Evolutionary conservation across 441 rosid genomes (phyloP), one percentile per base, ranked within the genome.

Genomic region (Eruca vesicaria): DNA sequence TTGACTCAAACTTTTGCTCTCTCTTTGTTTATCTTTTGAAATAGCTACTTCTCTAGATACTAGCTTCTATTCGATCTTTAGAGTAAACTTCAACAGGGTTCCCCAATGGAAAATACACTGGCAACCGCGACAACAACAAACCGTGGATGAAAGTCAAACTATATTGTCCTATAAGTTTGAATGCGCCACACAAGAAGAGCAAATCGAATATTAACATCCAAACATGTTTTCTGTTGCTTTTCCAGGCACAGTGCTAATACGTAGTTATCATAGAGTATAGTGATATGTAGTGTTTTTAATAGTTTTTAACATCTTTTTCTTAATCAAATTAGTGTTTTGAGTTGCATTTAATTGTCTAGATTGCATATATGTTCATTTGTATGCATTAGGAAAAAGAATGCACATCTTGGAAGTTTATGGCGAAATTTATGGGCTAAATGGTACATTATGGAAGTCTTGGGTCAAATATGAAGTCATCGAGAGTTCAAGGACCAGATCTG

Each of bases 11-110:
- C 0, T 48, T 18, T 0, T 57, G 52, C 31, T 35, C 29, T 32
- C 14, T 23, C 15, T 8, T 4, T 48, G 2, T 16, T 2, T 20
- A n/a, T n/a, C n/a, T 92, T 58, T 80, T 74, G 43, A 94, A 76
- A 64, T 88, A 89, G 64, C 86, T 76, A 66, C 91, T 85, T 29
- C 98, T 94, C 96, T 94, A 92, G 61, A 92, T 89, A 72, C 87
- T 89, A 69, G 85, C 94, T 80, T 94, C 94, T 19, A 89, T 68
- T 66, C 85, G 79, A 66, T 83, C 83, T 33, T 88, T 88, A 19
- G 92, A 76, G 35, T 41, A 69, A 26, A 88, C 74, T 45, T 85
- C 73, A 35, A 89, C 78, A 1, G 92, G 98, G 32, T 83, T 80
- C 75, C 89, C 85, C 19, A 90, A 82, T 1, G 97, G 53, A 45